phyloP scores from a whole-genome alignment of 78 protist genomes.

The Salpingoeca rosetta region DNA sequence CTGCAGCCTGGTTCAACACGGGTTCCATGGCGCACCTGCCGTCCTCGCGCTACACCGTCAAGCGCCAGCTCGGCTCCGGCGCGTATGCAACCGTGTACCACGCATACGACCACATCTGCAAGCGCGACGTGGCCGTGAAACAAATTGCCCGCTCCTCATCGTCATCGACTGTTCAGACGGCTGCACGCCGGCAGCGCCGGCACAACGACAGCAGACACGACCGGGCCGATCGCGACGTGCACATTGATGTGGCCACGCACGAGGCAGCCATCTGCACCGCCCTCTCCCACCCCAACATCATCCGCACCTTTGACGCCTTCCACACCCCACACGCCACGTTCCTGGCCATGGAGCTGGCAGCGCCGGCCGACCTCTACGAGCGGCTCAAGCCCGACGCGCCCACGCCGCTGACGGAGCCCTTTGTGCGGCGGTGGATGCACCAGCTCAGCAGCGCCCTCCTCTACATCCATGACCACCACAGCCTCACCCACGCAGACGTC shows the following conservation, averaged over 20 bases:
- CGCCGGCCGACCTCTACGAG: neutral
- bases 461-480: no score
- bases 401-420: neutral
- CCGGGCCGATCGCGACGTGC: neutral
- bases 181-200: no score
- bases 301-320: no score
- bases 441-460: neutral
- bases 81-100: neutral
- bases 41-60: no score
- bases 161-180: no score
- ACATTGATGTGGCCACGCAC: no score
- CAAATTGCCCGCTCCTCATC: no score
- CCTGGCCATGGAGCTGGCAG: neutral
- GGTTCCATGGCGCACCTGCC: no score
- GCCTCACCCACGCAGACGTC: conserved; percentile 19
- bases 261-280: no score
- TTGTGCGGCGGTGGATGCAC: neutral
- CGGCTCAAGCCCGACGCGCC: neutral
- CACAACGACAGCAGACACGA: neutral
- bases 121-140: neutral
- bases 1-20: no score
- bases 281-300: no score
- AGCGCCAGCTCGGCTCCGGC: neutral
- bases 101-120: neutral
- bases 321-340: neutral